phyloP scores from a whole-genome alignment of 331 rosid genomes.

The Stylosanthes scabra region DNA sequence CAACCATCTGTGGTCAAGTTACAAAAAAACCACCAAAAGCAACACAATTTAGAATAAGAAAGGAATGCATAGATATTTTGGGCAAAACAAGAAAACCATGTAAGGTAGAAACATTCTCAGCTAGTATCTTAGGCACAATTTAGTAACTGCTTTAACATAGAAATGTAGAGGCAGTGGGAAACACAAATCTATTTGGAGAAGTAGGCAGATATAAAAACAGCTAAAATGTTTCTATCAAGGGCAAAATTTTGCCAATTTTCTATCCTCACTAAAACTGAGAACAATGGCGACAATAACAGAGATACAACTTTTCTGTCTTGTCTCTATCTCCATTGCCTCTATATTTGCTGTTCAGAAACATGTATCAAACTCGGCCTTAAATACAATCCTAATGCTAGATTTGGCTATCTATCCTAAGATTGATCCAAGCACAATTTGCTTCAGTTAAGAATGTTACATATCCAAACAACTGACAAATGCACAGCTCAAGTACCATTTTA shows the following conservation, averaged over 20 bases:
- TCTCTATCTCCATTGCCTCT: too few species aligned
- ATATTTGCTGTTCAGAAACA: too few species aligned
- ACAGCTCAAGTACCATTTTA: slow-evolving; percentile 2
- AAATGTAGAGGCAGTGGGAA: too few species aligned
- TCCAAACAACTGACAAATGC: background rate
- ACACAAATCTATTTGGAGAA: too few species aligned
- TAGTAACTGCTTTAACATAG: too few species aligned
- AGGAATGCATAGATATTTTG: background rate
- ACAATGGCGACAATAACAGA: too few species aligned
- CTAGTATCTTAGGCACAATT: background rate
- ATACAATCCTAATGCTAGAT: background rate
- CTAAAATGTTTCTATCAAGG: too few species aligned
- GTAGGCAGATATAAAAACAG: too few species aligned
- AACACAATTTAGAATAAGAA: background rate
- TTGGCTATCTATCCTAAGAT: slow-evolving; percentile 18
- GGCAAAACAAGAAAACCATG: slow-evolving; percentile 12
- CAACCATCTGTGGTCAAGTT: slow-evolving; percentile 80
- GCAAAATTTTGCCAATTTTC: too few species aligned
- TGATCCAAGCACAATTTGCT: background rate
- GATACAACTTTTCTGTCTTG: too few species aligned
- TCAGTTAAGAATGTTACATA: background rate
- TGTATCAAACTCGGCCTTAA: too few species aligned
- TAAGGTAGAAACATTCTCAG: background rate
- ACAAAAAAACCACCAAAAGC: slow-evolving; percentile 16
- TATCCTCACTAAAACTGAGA: too few species aligned